phyloP scores from a whole-genome alignment of 345 rosid genomes.

The Salix viminalis region DNA sequence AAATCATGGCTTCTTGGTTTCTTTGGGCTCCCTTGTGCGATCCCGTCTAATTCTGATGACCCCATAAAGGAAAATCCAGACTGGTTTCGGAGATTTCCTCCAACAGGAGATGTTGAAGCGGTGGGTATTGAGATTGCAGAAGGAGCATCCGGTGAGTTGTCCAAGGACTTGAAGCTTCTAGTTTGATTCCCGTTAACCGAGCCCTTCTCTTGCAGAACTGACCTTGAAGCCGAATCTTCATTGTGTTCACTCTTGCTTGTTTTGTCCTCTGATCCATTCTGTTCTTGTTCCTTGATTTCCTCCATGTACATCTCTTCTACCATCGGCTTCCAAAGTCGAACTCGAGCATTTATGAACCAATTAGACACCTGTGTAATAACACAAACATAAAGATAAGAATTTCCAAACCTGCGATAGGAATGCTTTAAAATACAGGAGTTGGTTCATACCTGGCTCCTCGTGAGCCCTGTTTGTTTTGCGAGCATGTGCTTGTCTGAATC shows the following conservation, averaged over 20 bases:
- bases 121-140: conserved; percentile 47
- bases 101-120: conserved; percentile 42
- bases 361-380: conserved; percentile 68
- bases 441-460: conserved; percentile 69
- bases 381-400: neutral
- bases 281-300: conserved; percentile 77
- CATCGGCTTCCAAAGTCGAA: conserved; percentile 99
- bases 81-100: conserved; percentile 40
- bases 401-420: neutral
- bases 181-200: conserved; percentile 28
- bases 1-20: conserved; percentile 51
- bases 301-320: conserved; percentile 96
- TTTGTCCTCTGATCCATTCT: conserved; percentile 58
- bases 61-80: conserved; percentile 57
- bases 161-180: conserved; percentile 34
- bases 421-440: neutral
- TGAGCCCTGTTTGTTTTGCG: conserved; percentile 94
- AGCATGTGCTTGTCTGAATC: conserved; percentile 91
- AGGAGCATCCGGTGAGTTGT: conserved; percentile 26
- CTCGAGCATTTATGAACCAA: conserved; percentile 99
- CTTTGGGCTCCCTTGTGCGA: conserved; percentile 77
- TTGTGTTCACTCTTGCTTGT: conserved; percentile 52
- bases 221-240: conserved; percentile 59
- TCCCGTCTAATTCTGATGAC: conserved; percentile 67
- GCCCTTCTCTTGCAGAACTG: conserved; percentile 46